phyloP scores from a whole-genome alignment of 2,329 filamentous ascomycete genomes.

The Metarhizium robertsii region DNA sequence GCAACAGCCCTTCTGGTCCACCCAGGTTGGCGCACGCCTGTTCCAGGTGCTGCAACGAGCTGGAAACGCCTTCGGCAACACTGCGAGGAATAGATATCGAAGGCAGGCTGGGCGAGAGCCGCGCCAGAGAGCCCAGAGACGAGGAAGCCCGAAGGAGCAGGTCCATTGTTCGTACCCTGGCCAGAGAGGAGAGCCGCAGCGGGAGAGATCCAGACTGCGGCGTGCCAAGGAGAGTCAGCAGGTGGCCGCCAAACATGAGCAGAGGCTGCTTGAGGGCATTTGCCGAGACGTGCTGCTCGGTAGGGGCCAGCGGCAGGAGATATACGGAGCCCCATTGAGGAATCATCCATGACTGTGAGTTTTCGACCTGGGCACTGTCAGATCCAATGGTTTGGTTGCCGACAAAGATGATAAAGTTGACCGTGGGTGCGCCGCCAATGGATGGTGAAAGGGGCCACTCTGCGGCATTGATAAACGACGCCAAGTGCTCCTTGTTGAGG shows the following conservation, averaged over 20 bases:
- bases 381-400: constrained; percentile 63
- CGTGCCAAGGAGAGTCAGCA: constrained; percentile 78
- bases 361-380: constrained; percentile 30
- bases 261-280: constrained; percentile 69
- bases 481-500: constrained; percentile 76
- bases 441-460: constrained; percentile 95
- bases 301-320: constrained; percentile 39
- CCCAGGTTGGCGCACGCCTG: constrained; percentile 66
- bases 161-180: constrained; percentile 76
- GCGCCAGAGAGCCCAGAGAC: constrained; percentile 84
- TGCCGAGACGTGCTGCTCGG: constrained; percentile 44
- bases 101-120: constrained; percentile 72
- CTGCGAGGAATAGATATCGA: constrained; percentile 85
- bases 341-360: constrained; percentile 70
- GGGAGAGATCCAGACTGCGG: constrained; percentile 77
- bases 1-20: constrained; percentile 57
- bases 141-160: constrained; percentile 84
- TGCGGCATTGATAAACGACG: constrained; percentile 92
- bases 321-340: constrained; percentile 85
- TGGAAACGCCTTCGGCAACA: constrained; percentile 77
- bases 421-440: constrained; percentile 84
- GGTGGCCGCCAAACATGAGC: constrained; percentile 82
- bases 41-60: constrained; percentile 68
- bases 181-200: constrained; percentile 73
- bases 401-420: constrained; percentile 92